Conservation (phyloP, 164 flowering plant species). For the Chimonanthus praecox region DNA sequence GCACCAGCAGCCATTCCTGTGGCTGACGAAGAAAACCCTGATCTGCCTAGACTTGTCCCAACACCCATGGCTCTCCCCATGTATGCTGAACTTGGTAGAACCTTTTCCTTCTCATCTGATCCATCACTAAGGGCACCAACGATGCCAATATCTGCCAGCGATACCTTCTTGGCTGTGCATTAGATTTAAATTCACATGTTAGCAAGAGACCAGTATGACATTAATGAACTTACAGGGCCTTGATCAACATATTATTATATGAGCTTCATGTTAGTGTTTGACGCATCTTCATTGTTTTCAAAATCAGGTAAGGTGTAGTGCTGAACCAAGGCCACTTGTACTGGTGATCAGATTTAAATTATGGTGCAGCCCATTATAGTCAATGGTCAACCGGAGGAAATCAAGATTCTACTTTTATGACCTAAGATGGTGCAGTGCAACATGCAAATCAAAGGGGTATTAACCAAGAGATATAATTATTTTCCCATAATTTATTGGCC, state of each 20-base stretch:
- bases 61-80: slow-evolving; percentile 86
- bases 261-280: background rate
- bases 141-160: slow-evolving; percentile 77
- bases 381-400: too few relatives aligned
- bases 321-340: background rate
- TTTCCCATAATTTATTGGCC: too few relatives aligned
- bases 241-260: too few relatives aligned
- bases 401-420: too few relatives aligned
- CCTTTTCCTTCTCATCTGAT: slow-evolving; percentile 63
- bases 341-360: background rate
- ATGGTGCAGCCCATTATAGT: background rate
- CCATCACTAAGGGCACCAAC: slow-evolving; percentile 72
- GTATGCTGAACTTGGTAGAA: slow-evolving; percentile 32
- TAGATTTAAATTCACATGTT: background rate
- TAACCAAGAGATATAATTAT: too few relatives aligned
- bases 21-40: slow-evolving; percentile 43
- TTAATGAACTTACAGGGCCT: background rate
- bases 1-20: slow-evolving; percentile 31
- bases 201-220: background rate
- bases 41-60: slow-evolving; percentile 57
- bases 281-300: background rate
- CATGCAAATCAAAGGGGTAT: too few relatives aligned
- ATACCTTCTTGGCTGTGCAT: slow-evolving; percentile 76
- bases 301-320: background rate
- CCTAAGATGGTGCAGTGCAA: too few relatives aligned